Conservation (phyloP, 805 yeast species). For the Myxozyma udenii region DNA sequence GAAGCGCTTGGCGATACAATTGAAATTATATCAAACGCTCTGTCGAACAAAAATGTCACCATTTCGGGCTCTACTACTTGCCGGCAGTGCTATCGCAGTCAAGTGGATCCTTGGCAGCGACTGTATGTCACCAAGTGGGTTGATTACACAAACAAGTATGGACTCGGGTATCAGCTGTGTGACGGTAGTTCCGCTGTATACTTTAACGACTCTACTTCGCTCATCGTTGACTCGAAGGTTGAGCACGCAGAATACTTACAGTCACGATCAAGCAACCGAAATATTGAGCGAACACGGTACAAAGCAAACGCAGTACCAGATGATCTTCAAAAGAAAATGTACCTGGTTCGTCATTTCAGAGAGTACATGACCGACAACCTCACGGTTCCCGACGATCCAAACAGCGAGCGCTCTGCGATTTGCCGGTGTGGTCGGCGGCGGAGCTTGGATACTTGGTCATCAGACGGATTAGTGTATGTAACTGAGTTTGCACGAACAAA, state of each 20-base stretch:
- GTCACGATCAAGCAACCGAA: background rate
- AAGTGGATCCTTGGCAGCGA: background rate
- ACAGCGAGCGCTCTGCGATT: background rate
- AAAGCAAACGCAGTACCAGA: constrained; percentile 10
- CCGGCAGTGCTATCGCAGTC: too few relatives aligned
- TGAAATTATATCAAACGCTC: too few relatives aligned
- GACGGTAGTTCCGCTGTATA: constrained; percentile 87
- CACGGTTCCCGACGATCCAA: constrained; percentile 39
- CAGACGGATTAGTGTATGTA: constrained; percentile 61
- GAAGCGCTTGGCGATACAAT: too few relatives aligned
- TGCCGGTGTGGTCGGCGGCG: background rate
- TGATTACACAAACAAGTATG: constrained; percentile 93
- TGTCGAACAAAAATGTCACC: too few relatives aligned
- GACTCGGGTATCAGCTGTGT: constrained; percentile 87
- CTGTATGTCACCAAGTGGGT: constrained; percentile 89
- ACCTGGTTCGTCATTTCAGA: constrained; percentile 82
- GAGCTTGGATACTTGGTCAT: constrained; percentile 36
- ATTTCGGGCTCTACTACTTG: too few relatives aligned
- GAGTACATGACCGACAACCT: constrained; percentile 89
- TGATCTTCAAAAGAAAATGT: constrained; percentile 56
- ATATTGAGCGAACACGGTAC: background rate
- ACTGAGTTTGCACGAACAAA: constrained; percentile 78
- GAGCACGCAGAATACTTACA: constrained; percentile 24
- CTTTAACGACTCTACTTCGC: constrained; percentile 80
- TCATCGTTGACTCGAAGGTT: constrained; percentile 53